Evolutionary conservation across 345 rosid genomes (phyloP).

Genomic region (Arabis alpina): DNA sequence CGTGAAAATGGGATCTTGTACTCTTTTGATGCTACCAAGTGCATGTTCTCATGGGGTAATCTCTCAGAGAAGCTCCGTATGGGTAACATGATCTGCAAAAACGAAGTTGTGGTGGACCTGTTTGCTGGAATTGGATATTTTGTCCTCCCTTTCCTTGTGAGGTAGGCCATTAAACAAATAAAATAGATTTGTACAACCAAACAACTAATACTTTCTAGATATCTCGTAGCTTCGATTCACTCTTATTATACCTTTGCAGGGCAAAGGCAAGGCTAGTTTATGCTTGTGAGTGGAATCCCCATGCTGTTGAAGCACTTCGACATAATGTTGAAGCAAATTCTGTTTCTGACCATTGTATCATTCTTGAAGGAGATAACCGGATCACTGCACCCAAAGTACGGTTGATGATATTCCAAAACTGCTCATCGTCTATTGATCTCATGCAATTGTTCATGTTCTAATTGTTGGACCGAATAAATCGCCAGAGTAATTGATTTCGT

Average conservation of each 20-base stretch:
- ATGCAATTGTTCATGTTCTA: background rate
- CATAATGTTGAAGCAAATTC: constrained; percentile 70
- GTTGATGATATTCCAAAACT: constrained; percentile 20
- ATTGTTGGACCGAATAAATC: background rate
- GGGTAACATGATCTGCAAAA: constrained; percentile 64
- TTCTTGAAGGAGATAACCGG: constrained; percentile 88
- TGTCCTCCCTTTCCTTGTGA: constrained; percentile 85
- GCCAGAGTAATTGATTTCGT: background rate
- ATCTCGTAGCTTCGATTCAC: constrained; percentile 6
- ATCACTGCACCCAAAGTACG: constrained; percentile 77
- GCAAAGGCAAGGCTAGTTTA: constrained; percentile 82
- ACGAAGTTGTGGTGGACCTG: constrained; percentile 78
- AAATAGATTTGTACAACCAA: constrained; percentile 1
- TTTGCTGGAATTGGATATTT: constrained; percentile 97
- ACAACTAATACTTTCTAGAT: constrained; percentile 11
- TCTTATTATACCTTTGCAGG: constrained; percentile 49
- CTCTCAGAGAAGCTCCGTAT: constrained; percentile 96
- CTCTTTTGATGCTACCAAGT: constrained; percentile 89
- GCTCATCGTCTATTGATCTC: constrained; percentile 7
- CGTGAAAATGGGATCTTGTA: constrained; percentile 85
- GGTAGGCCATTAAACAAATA: constrained; percentile 50
- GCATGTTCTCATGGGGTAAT: constrained; percentile 99
- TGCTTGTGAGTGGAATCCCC: constrained; percentile 97
- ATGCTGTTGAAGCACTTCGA: constrained; percentile 82
- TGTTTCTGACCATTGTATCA: constrained; percentile 73